A percentile compares a stretch with the other conserved stretches of the same genome.
These are phyloP conservation scores for Sordariomycetes sp. DNA, from an alignment of 2,329 filamentous ascomycete genomes.

Conservation along the genomic window DNA sequence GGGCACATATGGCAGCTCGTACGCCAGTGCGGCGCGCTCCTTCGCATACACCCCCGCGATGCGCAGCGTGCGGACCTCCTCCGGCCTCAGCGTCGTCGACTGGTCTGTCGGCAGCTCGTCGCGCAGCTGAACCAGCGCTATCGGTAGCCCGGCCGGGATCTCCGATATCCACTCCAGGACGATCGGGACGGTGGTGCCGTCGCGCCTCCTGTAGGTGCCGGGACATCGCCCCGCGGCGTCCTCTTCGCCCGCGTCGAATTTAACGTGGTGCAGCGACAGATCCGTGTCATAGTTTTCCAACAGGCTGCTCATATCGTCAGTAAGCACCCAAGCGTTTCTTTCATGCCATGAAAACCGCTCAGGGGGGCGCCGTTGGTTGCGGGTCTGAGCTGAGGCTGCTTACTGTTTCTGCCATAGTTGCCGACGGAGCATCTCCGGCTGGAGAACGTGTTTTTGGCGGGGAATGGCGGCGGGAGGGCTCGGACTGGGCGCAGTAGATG, in stretches of 20 bases:
- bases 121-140: neutral
- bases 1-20: neutral
- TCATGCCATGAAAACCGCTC: too few relatives aligned
- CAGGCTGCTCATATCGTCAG: neutral
- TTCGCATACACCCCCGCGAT: neutral
- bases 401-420: neutral
- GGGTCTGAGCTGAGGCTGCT: neutral
- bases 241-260: neutral
- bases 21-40: neutral
- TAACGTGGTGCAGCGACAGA: neutral
- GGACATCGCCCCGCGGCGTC: neutral
- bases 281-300: neutral
- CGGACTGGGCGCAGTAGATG: too few relatives aligned
- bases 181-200: neutral
- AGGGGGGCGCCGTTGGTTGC: neutral
- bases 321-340: neutral
- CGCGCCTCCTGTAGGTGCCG: neutral
- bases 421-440: neutral
- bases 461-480: too few relatives aligned
- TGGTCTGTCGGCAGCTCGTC: neutral
- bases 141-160: neutral
- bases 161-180: conserved; percentile 2
- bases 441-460: neutral
- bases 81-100: neutral
- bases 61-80: neutral